Evolutionary conservation across 2,329 filamentous ascomycete genomes (phyloP).

Genomic region (Graphilbum fragrans): DNA sequence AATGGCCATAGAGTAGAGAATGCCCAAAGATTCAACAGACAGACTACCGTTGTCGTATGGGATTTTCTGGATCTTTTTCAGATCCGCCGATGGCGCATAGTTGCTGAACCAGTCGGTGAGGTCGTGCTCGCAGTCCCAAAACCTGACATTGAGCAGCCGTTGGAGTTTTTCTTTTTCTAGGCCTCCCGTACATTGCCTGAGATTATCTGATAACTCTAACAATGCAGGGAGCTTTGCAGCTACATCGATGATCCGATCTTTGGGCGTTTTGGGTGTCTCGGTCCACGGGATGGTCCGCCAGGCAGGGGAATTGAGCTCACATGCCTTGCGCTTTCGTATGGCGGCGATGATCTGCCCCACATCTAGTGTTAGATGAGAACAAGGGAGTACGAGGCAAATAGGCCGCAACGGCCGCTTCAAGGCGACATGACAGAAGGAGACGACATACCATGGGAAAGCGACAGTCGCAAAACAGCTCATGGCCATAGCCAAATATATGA

Average conservation of each 20-base stretch:
- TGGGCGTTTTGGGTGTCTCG: slow-evolving; percentile 8
- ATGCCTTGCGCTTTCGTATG: slow-evolving; percentile 8
- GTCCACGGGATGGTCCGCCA: slow-evolving; percentile 14
- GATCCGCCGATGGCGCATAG: slow-evolving; percentile 2
- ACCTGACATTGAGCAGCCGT: neutral
- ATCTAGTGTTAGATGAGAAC: too few relatives aligned
- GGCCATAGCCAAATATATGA: slow-evolving; percentile 9
- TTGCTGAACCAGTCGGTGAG: slow-evolving; percentile 9
- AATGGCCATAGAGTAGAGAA: slow-evolving; percentile 10
- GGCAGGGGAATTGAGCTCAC: slow-evolving; percentile 5
- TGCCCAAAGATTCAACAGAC: slow-evolving; percentile 10
- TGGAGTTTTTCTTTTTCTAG: neutral
- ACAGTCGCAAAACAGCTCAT: slow-evolving; percentile 12
- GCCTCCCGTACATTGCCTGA: neutral
- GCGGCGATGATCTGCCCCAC: slow-evolving; percentile 10
- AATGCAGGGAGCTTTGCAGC: slow-evolving; percentile 10
- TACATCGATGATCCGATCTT: slow-evolving; percentile 11
- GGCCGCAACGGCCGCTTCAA: neutral
- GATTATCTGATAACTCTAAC: slow-evolving; percentile 10
- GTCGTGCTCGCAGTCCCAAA: slow-evolving; percentile 7
- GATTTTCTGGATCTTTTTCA: neutral
- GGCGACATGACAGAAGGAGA: neutral
- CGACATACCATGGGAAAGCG: slow-evolving; percentile 8
- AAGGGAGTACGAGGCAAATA: neutral
- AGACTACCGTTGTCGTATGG: too few relatives aligned